Base-by-base conservation (phyloP, 345 rosid genomes). In the Hibiscus syriacus region DNA sequence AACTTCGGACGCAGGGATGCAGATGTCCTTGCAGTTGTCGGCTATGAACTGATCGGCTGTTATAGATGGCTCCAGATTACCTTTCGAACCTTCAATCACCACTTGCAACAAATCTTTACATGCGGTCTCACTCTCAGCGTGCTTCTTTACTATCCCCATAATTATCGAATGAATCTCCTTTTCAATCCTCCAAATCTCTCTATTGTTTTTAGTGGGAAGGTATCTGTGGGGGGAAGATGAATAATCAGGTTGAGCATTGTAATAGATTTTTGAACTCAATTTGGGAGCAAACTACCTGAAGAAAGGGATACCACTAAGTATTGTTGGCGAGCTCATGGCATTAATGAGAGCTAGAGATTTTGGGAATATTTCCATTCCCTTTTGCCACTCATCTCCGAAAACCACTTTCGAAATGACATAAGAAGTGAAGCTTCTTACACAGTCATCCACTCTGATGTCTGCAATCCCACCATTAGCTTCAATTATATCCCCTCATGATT, bases 21-120 rank as follows among this genome's bases (percentile, higher is more conserved):
- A 64, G 13, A 68, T 41, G 29, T 72, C 58, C 56, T 68, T 72
- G 63, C 73, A 68, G 64, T 72, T 72, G 64, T 77, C 71, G 20
- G 43, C 73, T 39, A 68, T 30, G 52, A 76, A 68, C 60, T 64
- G 38, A 19, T 57, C 58, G 3, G 54, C 19, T 2, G 57, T 10
- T 19, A 49, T 49, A 12, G 54, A 61, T 36, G 49, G 39, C 26
- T 71, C 27, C 23, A 54, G 55, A 25, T 25, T 52, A 14, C 30
- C 52, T 6, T 14, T 41, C 16, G 67, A 63, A 7, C 67, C 67
- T 43, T 45, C 50, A 5, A 63, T 63, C 1, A 63, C 26, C 54
- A 43, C 54, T 16, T 43, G 54, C 27, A 43, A 63, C 30, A 63
- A 43, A 14, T 63, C 67, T 41, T 43, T 43, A 25, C 52, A 25